Evolutionary conservation across 768 basidiomycete species (phyloP).

Genomic region (Exsudoporus frostii): DNA sequence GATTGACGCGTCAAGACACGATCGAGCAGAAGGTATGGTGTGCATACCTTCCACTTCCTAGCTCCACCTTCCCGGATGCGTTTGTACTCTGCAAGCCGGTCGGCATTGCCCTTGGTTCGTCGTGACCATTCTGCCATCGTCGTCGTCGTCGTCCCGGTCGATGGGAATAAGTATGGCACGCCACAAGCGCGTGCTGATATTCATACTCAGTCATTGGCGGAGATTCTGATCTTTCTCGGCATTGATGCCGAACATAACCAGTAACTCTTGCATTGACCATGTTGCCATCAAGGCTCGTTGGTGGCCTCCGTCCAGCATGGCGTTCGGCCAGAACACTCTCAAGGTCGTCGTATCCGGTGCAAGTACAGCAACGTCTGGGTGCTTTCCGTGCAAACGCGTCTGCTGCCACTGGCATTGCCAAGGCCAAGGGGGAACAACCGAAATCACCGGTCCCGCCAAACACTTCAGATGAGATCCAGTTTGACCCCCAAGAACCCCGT

Average conservation of each 20-base stretch:
- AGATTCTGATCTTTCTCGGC: conserved; percentile 6
- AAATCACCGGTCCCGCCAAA: background rate
- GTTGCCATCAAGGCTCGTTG: conserved; percentile 46
- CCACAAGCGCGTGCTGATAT: conserved; percentile 29
- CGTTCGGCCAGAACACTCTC: conserved; percentile 39
- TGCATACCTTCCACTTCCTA: conserved; percentile 55
- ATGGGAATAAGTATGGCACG: conserved; percentile 3
- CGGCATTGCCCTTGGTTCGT: conserved; percentile 22
- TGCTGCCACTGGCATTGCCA: background rate
- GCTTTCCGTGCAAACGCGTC: conserved; percentile 22
- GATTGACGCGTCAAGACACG: conserved; percentile 24
- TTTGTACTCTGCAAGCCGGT: conserved; percentile 59
- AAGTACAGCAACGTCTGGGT: conserved; percentile 37
- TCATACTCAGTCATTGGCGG: conserved; percentile 25
- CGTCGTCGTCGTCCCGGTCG: conserved; percentile 2
- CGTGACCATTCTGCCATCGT: conserved; percentile 30
- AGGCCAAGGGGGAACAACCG: background rate
- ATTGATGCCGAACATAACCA: conserved; percentile 6
- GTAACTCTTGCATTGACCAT: conserved; percentile 23
- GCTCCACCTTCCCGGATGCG: conserved; percentile 57
- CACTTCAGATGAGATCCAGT: conserved; percentile 19
- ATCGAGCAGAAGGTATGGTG: background rate
- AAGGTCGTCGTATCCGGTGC: conserved; percentile 33
- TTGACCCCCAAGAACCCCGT: conserved; percentile 51
- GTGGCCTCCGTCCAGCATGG: conserved; percentile 42